Conservation (phyloP, 108 stramenopile species). For the Chaetoceros tenuissimus region DNA sequence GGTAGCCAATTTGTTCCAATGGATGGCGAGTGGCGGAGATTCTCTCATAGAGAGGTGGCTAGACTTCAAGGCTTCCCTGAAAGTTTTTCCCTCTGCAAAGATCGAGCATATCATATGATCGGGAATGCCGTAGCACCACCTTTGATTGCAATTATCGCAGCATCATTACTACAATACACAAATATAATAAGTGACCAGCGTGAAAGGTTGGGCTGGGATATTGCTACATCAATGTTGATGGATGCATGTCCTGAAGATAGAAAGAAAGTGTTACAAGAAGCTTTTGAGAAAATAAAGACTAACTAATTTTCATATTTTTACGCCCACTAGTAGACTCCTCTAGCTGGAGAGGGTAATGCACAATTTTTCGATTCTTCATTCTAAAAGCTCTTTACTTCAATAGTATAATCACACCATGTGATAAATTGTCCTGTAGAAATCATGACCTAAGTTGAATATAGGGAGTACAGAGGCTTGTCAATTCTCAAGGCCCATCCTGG, state of each 20-base stretch:
- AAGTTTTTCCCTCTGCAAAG: slow-evolving; percentile 7
- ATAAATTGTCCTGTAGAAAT: too few species aligned
- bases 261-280: neutral
- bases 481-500: slow-evolving; percentile 55
- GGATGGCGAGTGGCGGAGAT: slow-evolving; percentile 2
- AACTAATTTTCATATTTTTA: neutral
- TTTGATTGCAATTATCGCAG: slow-evolving; percentile 10
- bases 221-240: slow-evolving; percentile 4
- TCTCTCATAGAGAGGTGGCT: slow-evolving; percentile 13
- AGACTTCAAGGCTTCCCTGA: slow-evolving; percentile 20
- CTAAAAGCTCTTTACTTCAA: too few species aligned
- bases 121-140: slow-evolving; percentile 16
- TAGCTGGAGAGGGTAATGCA: too few species aligned
- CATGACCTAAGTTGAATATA: too few species aligned
- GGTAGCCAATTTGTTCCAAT: slow-evolving; percentile 9
- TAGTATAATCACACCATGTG: too few species aligned
- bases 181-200: neutral
- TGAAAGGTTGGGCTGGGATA: slow-evolving; percentile 1
- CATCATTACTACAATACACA: slow-evolving; percentile 4
- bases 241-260: slow-evolving; percentile 8
- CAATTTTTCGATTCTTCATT: too few species aligned
- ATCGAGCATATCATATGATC: slow-evolving; percentile 11
- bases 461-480: slow-evolving; percentile 25
- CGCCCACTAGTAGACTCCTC: too few species aligned
- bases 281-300: too few species aligned